Base-by-base conservation (phyloP, 2,329 filamentous ascomycete species). In the Colletotrichum sp. region DNA sequence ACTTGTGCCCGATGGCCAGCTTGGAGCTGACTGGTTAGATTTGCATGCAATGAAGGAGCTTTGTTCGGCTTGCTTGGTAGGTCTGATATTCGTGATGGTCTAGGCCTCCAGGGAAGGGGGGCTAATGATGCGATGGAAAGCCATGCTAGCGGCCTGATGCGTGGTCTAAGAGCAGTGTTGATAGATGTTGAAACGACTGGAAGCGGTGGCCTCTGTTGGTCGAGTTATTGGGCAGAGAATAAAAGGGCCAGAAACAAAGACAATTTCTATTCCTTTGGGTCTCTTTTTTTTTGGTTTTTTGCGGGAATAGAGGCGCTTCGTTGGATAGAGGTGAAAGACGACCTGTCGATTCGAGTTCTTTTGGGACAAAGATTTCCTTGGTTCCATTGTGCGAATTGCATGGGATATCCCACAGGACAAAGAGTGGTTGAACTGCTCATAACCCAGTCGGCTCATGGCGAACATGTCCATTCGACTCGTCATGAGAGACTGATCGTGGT, bases 311-410 rank as follows among this genome's bases (percentile, higher is more conserved):
- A 13, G 43, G 10, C 10, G 4, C n/a, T 52, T 3, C 6, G n/a
- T 22, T 12, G 6, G n/a, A 12, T 52, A n/a, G 13, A 22, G 2
- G 1, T 22, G n/a, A 22, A 52, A 52, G n/a, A 52, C n/a, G 43
- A 8, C n/a, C 1, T 22, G 43, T 52, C 43, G 43, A 13, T 52
- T 0, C 22, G 2, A 13, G 1, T 3, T 6, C 10, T 22, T 25
- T 13, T 12, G 9, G 43, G n/a, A 52, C 43, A 52, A 22, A 22
- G 43, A 22, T 12, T n/a, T 22, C 0, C 6, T 13, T 52, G 43
- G n/a, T 13, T 48, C 18, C 4, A 48, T n/a, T 22, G 12, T 52
- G 43, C 22, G 43, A 52, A 52, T 22, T 13, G n/a, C n/a, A 52
- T 5, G n/a, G 12, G 10, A 52, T 6, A 22, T 52, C 10, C n/a